Evolutionary conservation across 2,329 filamentous ascomycete genomes (phyloP), one percentile per base, ranked within the genome.

Genomic region (Aspergillus sp.): DNA sequence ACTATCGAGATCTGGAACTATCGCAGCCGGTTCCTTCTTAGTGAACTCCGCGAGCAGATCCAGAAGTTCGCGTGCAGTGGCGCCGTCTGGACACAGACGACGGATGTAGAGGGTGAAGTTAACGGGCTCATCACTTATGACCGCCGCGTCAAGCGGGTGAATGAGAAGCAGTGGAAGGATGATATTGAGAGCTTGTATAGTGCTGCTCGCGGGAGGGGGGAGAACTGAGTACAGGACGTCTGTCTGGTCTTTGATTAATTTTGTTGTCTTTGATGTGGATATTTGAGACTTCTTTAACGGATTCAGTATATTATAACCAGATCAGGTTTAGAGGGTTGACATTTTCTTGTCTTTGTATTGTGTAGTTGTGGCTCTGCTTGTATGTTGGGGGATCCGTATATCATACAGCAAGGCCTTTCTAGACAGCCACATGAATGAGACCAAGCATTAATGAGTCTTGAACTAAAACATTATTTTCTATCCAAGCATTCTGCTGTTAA

Each of bases 61-160:
- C 78, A 84, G 57, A 73, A 73, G 11, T 90, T 80, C 56, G 79
- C 84, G 0, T 90, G 88, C 73, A 88, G 83, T 35, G 88, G 84
- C 0, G 88, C 82, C 11, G 82, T 90, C 0, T 90, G 86, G 82
- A 90, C 88, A 1, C 88, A 90, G 75, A 90, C 87, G 0, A 89
- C 86, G 0, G 88, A 90, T 64, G 88, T 90, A 0, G 88, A 90
- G 68, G 88, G 87, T 4, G 88, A 90, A 69, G 85, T 90, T 8
- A 91, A 90, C 63, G 88, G 88, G 0, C 75, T 91, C 56, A 70
- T 89, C 63, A 89, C 87, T 0, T 89, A 89, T 64, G 87, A 90
- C 69, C 82, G 88, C 1, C 77, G 86, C 0, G 57, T 87, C 15
- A 64, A 64, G 35, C 77, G 87, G 1, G 81, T 83, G 4, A 75